Conservation (phyloP, 208 protist genomes). For the Trypanosoma mega region DNA sequence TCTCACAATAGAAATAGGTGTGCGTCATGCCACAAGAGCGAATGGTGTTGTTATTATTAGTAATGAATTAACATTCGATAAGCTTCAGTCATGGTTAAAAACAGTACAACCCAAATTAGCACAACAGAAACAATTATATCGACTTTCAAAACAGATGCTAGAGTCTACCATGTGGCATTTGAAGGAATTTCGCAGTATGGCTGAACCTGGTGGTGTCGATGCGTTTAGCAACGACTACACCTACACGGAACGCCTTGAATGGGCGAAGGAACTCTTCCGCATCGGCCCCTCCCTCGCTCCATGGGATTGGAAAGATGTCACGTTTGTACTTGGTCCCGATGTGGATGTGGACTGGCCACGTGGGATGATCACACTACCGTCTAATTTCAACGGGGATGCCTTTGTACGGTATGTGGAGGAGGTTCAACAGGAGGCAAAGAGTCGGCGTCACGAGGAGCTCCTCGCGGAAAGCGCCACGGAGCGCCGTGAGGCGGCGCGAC, state of each 20-base stretch:
- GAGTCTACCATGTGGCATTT: constrained; percentile 91
- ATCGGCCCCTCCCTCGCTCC: constrained; percentile 70
- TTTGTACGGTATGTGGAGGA: constrained; percentile 87
- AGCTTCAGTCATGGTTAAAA: constrained; percentile 71
- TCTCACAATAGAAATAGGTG: constrained; percentile 82
- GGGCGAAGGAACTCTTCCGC: constrained; percentile 88
- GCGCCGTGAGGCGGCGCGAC: constrained; percentile 39
- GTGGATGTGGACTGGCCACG: constrained; percentile 84
- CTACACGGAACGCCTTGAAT: constrained; percentile 85
- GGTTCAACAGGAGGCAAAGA: constrained; percentile 75
- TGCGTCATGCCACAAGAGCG: constrained; percentile 69
- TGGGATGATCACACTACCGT: constrained; percentile 66
- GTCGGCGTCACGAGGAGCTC: constrained; percentile 49
- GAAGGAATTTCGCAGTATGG: constrained; percentile 80
- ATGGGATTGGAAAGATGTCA: constrained; percentile 91
- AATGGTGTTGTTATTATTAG: constrained; percentile 89
- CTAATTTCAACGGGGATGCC: constrained; percentile 87
- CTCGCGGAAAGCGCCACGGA: constrained; percentile 61
- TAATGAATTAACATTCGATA: constrained; percentile 36
- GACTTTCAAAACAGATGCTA: constrained; percentile 81
- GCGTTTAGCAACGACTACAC: constrained; percentile 89
- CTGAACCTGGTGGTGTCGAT: constrained; percentile 79
- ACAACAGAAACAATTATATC: constrained; percentile 83
- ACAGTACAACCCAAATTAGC: constrained; percentile 67
- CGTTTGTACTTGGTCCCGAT: constrained; percentile 72